Evolutionary conservation across 1,284 basidiomycete species (phyloP).

Genomic region (Pseudozyma thailandica): DNA sequence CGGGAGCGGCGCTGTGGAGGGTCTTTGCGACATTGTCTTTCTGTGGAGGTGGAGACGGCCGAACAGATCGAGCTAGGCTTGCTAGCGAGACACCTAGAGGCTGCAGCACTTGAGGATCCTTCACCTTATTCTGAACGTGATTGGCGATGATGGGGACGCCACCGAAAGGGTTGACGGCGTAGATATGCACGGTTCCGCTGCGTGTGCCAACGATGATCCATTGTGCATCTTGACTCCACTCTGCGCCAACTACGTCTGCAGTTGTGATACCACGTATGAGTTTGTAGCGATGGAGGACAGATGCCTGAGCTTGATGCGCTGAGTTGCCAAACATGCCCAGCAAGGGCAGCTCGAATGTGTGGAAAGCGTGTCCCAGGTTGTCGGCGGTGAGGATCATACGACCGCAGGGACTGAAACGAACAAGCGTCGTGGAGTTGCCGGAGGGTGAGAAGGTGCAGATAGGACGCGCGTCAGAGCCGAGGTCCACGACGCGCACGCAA

Average conservation of each 20-base stretch:
- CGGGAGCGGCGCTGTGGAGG: background rate
- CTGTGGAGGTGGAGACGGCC: slow-evolving; percentile 11
- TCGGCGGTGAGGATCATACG: slow-evolving; percentile 39
- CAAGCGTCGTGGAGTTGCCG: slow-evolving; percentile 12
- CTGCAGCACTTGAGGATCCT: slow-evolving; percentile 20
- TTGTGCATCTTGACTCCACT: slow-evolving; percentile 40
- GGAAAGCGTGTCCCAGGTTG: slow-evolving; percentile 37
- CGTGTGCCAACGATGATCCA: slow-evolving; percentile 45
- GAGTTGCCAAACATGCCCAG: slow-evolving; percentile 22
- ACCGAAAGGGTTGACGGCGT: slow-evolving; percentile 45
- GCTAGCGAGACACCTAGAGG: slow-evolving; percentile 30
- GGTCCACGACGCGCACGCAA: slow-evolving; percentile 34
- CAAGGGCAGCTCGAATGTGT: slow-evolving; percentile 39
- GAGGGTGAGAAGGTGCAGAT: slow-evolving; percentile 38
- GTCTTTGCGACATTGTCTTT: slow-evolving; percentile 4
- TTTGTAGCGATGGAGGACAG: slow-evolving; percentile 40
- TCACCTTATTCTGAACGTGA: slow-evolving; percentile 35
- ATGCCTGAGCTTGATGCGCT: background rate
- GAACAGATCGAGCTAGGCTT: slow-evolving; percentile 29
- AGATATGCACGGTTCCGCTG: slow-evolving; percentile 45
- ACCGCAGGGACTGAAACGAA: slow-evolving; percentile 38
- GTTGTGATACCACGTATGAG: slow-evolving; percentile 46
- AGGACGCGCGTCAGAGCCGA: slow-evolving; percentile 17
- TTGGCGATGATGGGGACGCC: slow-evolving; percentile 32
- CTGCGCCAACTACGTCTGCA: slow-evolving; percentile 35